Evolutionary conservation across 805 yeast genomes (phyloP).

Genomic region (Pichia phayaonensis): DNA sequence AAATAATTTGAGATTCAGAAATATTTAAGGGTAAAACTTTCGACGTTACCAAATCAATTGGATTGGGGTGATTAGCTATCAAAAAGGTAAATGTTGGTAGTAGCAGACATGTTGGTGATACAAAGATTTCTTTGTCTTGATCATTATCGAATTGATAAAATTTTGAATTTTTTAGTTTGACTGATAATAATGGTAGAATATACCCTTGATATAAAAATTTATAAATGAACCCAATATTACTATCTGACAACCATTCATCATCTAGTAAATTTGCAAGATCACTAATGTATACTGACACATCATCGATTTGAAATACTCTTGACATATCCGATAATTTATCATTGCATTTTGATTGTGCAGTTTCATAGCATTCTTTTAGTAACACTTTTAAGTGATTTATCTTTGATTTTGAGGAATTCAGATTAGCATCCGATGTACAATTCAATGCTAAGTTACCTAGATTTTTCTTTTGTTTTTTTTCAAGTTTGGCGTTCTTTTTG

Average conservation of each 20-base stretch:
- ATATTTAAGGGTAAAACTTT: conserved; percentile 39
- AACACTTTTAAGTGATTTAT: neutral
- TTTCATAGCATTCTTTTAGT: neutral
- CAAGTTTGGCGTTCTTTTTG: conserved; percentile 1
- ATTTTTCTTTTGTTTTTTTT: neutral
- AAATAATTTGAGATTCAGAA: conserved; percentile 41
- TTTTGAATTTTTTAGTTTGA: conserved; percentile 22
- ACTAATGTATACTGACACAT: conserved; percentile 48
- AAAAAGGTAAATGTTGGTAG: conserved; percentile 62
- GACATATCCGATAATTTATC: neutral
- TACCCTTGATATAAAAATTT: conserved; percentile 41
- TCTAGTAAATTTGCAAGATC: conserved; percentile 53
- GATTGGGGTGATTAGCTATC: conserved; percentile 43
- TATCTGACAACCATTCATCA: conserved; percentile 71
- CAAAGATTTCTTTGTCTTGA: neutral
- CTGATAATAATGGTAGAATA: conserved; percentile 19
- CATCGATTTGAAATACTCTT: conserved; percentile 40
- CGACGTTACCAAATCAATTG: conserved; percentile 26
- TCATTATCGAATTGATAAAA: conserved; percentile 5
- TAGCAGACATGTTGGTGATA: conserved; percentile 30
- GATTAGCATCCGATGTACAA: no score
- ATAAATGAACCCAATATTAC: conserved; percentile 54
- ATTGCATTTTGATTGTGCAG: neutral
- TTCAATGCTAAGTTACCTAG: neutral
- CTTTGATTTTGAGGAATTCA: neutral